Base-by-base conservation (phyloP, 2,329 filamentous ascomycete species). In the Camillea tinctor region DNA sequence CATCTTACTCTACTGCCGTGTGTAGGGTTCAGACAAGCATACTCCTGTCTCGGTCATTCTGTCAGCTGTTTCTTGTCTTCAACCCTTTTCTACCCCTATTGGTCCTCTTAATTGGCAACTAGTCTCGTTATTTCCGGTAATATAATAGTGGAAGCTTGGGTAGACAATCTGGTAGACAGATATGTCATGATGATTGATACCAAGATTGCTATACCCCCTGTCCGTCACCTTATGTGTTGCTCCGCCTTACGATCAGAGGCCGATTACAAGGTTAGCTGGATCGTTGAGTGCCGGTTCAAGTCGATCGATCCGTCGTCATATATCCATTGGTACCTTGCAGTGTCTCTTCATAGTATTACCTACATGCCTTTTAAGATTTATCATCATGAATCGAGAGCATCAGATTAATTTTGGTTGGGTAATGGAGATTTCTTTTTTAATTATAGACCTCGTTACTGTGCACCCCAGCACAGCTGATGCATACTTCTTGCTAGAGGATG, bases 11-110 rank as follows among this genome's bases (percentile, higher is more conserved):
- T 15, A 56, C 58, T 61, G 62, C 57, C 40, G 52, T 60, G 52
- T 60, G 57, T 23, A 30, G 24, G 56, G 57, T 60, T 61, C 48
- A 66, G 30, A 55, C 54, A 55, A 36, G 40, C 50, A n/a, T 58
- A 54, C 22, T 57, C 19, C 52, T 61, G 61, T 61, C 54, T 64
- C 59, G 57, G 50, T 30, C 53, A 48, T n/a, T 52, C 22, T 36
- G 51, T 53, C 51, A 53, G 30, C 51, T 53, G 51, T 30, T 19
- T 36, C 8, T 24, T 30, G 24, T 30, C 24, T n/a, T 17, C 24
- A 20, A 24, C 1, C 20, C 5, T 7, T 30, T 53, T 20, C n/a
- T n/a, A 19, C 23, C 17, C n/a, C 20, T 24, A 30, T 53, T 30
- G 19, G 24, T 40, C 55, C 24, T 26, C 54, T 24, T 50, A 40